Evolutionary conservation across 2,329 filamentous ascomycete genomes (phyloP).

Genomic region (Fusarium lateritium): DNA sequence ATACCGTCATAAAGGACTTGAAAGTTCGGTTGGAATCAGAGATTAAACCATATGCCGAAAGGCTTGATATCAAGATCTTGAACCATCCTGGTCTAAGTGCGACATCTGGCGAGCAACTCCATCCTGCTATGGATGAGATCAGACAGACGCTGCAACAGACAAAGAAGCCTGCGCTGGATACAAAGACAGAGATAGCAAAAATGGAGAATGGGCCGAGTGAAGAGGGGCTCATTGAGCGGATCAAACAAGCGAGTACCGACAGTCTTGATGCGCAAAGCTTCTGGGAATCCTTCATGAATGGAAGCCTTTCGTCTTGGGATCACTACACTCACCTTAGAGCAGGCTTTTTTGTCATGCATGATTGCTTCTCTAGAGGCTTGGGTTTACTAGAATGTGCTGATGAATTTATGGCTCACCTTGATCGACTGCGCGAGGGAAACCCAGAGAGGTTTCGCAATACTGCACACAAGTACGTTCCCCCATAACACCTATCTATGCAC

Average conservation of each 20-base stretch:
- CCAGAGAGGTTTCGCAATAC: constrained; percentile 54
- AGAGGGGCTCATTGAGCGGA: constrained; percentile 26
- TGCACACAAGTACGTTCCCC: constrained; percentile 49
- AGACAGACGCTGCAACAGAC: constrained; percentile 27
- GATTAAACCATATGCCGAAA: constrained; percentile 18
- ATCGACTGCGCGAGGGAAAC: constrained; percentile 44
- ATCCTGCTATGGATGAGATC: constrained; percentile 37
- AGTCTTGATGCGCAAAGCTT: constrained; percentile 38
- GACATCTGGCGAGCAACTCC: constrained; percentile 23
- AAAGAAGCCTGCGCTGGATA: background rate
- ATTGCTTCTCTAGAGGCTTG: constrained; percentile 44
- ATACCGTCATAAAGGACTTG: constrained; percentile 31
- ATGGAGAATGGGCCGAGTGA: constrained; percentile 31
- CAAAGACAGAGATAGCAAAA: constrained; percentile 15
- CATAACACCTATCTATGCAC: fast-evolving
- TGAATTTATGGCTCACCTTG: constrained; percentile 51
- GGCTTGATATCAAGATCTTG: constrained; percentile 38
- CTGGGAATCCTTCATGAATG: constrained; percentile 49
- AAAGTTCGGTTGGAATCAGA: constrained; percentile 30
- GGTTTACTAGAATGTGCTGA: constrained; percentile 50
- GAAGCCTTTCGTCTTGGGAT: constrained; percentile 51
- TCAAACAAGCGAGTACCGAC: constrained; percentile 24
- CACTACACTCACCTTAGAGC: constrained; percentile 54
- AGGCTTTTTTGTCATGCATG: constrained; percentile 52
- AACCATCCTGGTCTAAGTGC: constrained; percentile 46